A percentile compares a stretch with the other conserved stretches of the same genome.
phyloP scores from a whole-genome alignment of 257 asterid genomes.

The Euphrasia confusa region DNA sequence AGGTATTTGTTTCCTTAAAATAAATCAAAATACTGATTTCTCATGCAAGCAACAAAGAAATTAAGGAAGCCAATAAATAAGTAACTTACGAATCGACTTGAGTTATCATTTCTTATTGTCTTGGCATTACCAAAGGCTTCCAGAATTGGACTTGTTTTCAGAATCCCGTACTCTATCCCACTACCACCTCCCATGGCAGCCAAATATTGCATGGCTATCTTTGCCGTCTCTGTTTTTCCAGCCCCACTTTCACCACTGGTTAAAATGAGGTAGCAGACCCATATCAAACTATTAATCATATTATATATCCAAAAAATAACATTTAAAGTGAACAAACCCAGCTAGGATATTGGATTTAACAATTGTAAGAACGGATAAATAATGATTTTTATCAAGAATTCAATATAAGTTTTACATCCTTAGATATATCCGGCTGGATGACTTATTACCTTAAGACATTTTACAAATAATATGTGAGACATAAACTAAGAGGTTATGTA shows the following conservation, averaged over 20 bases:
- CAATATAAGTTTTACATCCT: background rate
- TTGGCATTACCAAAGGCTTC: slow-evolving; percentile 99
- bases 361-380: background rate
- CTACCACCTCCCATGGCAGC: slow-evolving; percentile 99
- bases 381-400: background rate
- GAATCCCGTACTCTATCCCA: slow-evolving; percentile 93
- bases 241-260: slow-evolving; percentile 99
- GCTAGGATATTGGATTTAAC: slow-evolving; percentile 7
- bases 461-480: background rate
- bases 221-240: slow-evolving; percentile 98
- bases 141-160: slow-evolving; percentile 93
- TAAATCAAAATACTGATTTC: slow-evolving; percentile 13
- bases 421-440: background rate
- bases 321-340: background rate
- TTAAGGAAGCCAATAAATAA: slow-evolving; percentile 16
- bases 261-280: slow-evolving; percentile 21
- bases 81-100: slow-evolving; percentile 96
- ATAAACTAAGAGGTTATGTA: slow-evolving; percentile 14
- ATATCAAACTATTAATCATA: slow-evolving; percentile 16
- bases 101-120: slow-evolving; percentile 90
- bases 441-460: background rate
- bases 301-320: background rate
- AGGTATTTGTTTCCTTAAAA: slow-evolving; percentile 21
- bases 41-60: slow-evolving; percentile 24
- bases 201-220: slow-evolving; percentile 98